These are phyloP conservation scores for Phialophora verrucosa DNA, from an alignment of 2,329 filamentous ascomycete species.

Conservation along the genomic window DNA sequence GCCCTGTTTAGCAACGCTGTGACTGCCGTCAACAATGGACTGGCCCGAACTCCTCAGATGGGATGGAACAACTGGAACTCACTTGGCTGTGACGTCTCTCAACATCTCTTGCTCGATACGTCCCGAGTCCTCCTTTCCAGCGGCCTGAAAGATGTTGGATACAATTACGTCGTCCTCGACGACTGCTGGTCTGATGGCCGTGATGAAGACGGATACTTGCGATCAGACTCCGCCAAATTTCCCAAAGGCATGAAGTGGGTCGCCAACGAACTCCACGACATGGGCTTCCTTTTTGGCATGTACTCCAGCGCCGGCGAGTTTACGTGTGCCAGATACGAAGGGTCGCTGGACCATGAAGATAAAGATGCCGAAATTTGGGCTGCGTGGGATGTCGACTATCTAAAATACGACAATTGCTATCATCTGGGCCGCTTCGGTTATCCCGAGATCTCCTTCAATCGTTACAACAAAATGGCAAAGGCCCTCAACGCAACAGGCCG, in stretches of 20 bases:
- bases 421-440: constrained; percentile 59
- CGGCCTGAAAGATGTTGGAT: constrained; percentile 45
- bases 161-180: constrained; percentile 59
- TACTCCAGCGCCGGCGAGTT: constrained; percentile 51
- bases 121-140: constrained; percentile 53
- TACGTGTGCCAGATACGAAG: constrained; percentile 47
- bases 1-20: constrained; percentile 25
- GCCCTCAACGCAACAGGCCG: constrained; percentile 55
- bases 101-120: constrained; percentile 54
- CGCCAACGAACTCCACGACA: constrained; percentile 54
- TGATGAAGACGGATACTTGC: constrained; percentile 51
- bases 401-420: constrained; percentile 61
- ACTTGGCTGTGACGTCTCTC: constrained; percentile 56
- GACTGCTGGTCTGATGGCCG: constrained; percentile 60
- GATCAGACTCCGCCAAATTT: constrained; percentile 51
- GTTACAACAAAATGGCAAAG: constrained; percentile 56
- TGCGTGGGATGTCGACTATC: constrained; percentile 56
- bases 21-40: constrained; percentile 48
- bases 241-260: constrained; percentile 57
- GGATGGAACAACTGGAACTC: constrained; percentile 57
- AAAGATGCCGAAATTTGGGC: constrained; percentile 61
- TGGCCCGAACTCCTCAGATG: constrained; percentile 52
- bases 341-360: constrained; percentile 57
- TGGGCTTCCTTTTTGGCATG: constrained; percentile 61
- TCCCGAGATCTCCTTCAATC: constrained; percentile 52